Evolutionary conservation across 2,329 filamentous ascomycete genomes (phyloP), one percentile per base, ranked within the genome.

Genomic region (Aspergillaceae sp.): DNA sequence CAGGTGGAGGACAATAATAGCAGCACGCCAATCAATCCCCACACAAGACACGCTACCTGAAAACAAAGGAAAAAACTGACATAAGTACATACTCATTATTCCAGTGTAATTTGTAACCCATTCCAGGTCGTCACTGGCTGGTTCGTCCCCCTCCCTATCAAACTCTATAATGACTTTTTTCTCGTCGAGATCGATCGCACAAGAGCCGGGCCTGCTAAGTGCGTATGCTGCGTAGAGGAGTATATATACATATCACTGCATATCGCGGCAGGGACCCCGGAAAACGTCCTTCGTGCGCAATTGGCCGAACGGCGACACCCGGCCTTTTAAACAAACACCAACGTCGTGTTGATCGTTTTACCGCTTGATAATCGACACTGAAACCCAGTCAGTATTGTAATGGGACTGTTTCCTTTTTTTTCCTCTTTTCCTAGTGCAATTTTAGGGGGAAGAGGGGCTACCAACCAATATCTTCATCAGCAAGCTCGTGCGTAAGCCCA

Each of bases 391-490:
- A 66, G 61, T 46, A 48, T 32, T 32, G 30, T 6, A 32, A 32
- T 42, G 8, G 33, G 19, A 19, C 19, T 19, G 19, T 19, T 19
- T 19, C 19, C 19, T 19, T 19, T 19, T 19, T 19, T 19, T 19
- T 19, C 2, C 2, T 19, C 32, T 36, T n/a, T 33, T 26, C 7
- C 10, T 36, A 29, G 4, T 19, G 26, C 9, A 40, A 40, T 40
- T 29, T 27, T 19, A 19, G 19, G 19, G 19, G 8, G 9, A 29
- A 9, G 9, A 26, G 38, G 50, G 32, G 32, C 38, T 34, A 75
- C 83, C 73, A 77, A 91, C 87, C 87, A 70, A 98, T 95, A 72
- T 98, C 92, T 73, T 98, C 92, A 67, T 98, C 92, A 48, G 82
- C 87, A 61, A 98, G 76, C 74, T 95, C 88, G 67, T 98, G 92